Base-by-base conservation (phyloP, 176 grass and related monocot genomes). In the Phragmites australis region DNA sequence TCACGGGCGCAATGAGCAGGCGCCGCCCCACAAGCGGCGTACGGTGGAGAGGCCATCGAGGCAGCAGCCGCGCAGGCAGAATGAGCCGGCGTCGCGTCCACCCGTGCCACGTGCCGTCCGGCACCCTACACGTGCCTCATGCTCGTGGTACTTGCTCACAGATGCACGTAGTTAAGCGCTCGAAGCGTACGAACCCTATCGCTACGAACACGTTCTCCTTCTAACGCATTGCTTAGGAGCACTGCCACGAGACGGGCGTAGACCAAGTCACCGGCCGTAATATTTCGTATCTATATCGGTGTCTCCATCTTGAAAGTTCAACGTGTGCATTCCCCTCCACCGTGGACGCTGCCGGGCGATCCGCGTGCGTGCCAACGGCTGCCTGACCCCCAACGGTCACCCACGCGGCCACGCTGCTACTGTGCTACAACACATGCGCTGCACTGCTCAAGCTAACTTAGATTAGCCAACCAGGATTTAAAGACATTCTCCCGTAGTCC, bases 1-100 rank as follows among this genome's bases (percentile, higher is more conserved):
- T 86, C 85, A 82, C 85, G 72, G 85, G 63, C 61, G 60, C 69
- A 26, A n/a, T n/a, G n/a, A n/a, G n/a, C n/a, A n/a, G n/a, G n/a
- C n/a, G n/a, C n/a, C n/a, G n/a, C n/a, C n/a, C n/a, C n/a, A n/a
- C n/a, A n/a, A n/a, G n/a, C n/a, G n/a, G n/a, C n/a, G n/a, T n/a
- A n/a, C n/a, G n/a, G n/a, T n/a, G n/a, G n/a, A n/a, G n/a, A n/a
- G n/a, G n/a, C n/a, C n/a, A n/a, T n/a, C n/a, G n/a, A n/a, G n/a
- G n/a, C n/a, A n/a, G n/a, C n/a, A n/a, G n/a, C n/a, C n/a, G n/a
- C n/a, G n/a, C n/a, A n/a, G n/a, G n/a, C n/a, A n/a, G n/a, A n/a
- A n/a, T n/a, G n/a, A n/a, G n/a, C n/a, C n/a, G n/a, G n/a, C n/a
- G n/a, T n/a, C n/a, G n/a, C n/a, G n/a, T n/a, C 62, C 40, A 21